Evolutionary conservation across 768 basidiomycete species (phyloP).

Genomic region (Lyophyllum atratum): DNA sequence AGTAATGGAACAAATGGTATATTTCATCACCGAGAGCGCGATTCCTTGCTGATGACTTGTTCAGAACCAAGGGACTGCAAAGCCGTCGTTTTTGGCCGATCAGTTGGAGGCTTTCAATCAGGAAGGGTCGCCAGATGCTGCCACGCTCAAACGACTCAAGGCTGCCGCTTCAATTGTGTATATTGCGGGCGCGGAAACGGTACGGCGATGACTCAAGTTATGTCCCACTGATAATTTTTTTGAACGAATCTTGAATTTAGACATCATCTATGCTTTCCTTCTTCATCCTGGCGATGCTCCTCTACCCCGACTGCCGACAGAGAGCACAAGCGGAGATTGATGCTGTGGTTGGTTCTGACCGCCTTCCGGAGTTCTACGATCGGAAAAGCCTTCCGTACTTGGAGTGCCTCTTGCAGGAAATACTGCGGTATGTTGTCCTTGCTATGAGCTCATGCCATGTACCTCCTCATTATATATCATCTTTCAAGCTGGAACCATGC

Average conservation of each 20-base stretch:
- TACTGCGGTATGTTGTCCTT: constrained; percentile 19
- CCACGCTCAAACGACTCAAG: not conserved
- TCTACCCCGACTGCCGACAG: constrained; percentile 28
- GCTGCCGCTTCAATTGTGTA: constrained; percentile 10
- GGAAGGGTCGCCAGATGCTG: not conserved
- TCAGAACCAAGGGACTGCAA: constrained; percentile 10
- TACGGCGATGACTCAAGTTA: constrained; percentile 3
- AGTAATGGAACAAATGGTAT: constrained; percentile 17
- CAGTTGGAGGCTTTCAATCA: constrained; percentile 5
- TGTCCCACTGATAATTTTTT: too few relatives aligned
- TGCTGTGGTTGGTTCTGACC: constrained; percentile 22
- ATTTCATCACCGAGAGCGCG: not conserved
- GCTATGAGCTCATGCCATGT: not conserved
- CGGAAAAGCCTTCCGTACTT: constrained; percentile 7
- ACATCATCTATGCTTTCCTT: constrained; percentile 16
- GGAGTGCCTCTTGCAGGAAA: constrained; percentile 19
- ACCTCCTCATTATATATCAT: not conserved
- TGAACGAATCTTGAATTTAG: constrained; percentile 9
- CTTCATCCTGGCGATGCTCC: constrained; percentile 32
- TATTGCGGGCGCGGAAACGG: constrained; percentile 16
- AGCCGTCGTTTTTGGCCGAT: constrained; percentile 12
- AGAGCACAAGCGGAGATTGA: constrained; percentile 33
- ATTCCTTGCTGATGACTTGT: not conserved
- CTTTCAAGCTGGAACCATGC: not conserved
- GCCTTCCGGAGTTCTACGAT: constrained; percentile 19